A percentile compares a stretch with the other conserved stretches of the same genome.
These are phyloP conservation scores for Hansenula lynferdii DNA, from an alignment of 1,139 yeast genomes.

Conservation along the genomic window DNA sequence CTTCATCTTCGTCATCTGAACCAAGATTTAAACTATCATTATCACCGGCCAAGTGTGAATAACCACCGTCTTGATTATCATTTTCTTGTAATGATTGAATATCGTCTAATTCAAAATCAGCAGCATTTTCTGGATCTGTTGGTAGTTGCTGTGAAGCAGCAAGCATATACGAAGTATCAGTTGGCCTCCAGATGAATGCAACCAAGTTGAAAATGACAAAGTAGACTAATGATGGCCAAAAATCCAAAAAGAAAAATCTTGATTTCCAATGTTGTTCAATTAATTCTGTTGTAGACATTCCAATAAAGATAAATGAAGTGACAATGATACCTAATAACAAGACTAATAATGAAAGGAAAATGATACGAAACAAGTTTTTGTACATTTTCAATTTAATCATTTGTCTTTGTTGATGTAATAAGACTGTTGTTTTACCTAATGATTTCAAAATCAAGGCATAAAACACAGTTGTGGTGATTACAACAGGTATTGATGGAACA, in stretches of 20 bases:
- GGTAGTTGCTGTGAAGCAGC: slow-evolving; percentile 94
- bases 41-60: slow-evolving; percentile 14
- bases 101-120: slow-evolving; percentile 75
- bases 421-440: slow-evolving; percentile 67
- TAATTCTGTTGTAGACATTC: slow-evolving; percentile 70
- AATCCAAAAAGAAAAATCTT: slow-evolving; percentile 82
- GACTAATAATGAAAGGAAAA: slow-evolving; percentile 59
- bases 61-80: slow-evolving; percentile 19
- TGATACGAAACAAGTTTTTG: slow-evolving; percentile 67
- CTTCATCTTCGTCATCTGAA: slow-evolving; percentile 16
- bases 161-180: slow-evolving; percentile 89
- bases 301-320: slow-evolving; percentile 66
- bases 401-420: slow-evolving; percentile 82
- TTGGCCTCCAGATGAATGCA: slow-evolving; percentile 96
- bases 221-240: slow-evolving; percentile 93
- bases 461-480: slow-evolving; percentile 64
- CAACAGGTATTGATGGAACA: slow-evolving; percentile 60
- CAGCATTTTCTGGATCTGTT: slow-evolving; percentile 69
- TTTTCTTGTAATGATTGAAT: slow-evolving; percentile 55
- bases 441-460: slow-evolving; percentile 74
- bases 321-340: slow-evolving; percentile 62
- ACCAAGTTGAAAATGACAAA: slow-evolving; percentile 78
- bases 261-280: slow-evolving; percentile 91
- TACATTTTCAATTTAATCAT: slow-evolving; percentile 87
- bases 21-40: slow-evolving; percentile 20